These are phyloP conservation scores for Phytophthora brassicae DNA, from an alignment of 352 stramenopile species.

Conservation along the genomic window DNA sequence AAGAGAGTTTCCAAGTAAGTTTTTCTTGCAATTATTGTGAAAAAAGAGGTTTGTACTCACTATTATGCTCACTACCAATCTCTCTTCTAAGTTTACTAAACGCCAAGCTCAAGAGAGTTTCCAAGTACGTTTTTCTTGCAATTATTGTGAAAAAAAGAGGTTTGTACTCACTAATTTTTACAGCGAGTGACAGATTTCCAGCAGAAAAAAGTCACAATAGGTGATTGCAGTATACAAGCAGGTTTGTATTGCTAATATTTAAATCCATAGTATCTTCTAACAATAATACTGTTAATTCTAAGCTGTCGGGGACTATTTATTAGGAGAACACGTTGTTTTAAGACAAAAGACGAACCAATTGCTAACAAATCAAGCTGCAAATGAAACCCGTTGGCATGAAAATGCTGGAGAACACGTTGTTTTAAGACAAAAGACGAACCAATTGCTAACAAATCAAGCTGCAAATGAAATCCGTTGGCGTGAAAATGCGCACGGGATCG, in stretches of 20 bases:
- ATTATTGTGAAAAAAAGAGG: background rate
- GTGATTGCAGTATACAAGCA: constrained; percentile 39
- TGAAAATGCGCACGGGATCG: constrained; percentile 19
- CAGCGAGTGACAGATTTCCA: constrained; percentile 52
- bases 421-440: constrained; percentile 37
- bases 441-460: constrained; percentile 28
- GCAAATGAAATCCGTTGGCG: constrained; percentile 19
- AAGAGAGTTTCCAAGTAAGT: constrained; percentile 38
- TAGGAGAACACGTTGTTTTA: constrained; percentile 37
- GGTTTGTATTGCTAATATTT: constrained; percentile 13
- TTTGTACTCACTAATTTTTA: too few relatives aligned
- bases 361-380: constrained; percentile 19
- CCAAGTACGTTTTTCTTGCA: constrained; percentile 21
- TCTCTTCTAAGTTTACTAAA: constrained; percentile 48
- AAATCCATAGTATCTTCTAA: too few relatives aligned
- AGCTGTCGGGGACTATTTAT: constrained; percentile 45
- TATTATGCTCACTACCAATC: constrained; percentile 9
- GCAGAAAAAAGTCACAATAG: constrained; percentile 36
- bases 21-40: background rate
- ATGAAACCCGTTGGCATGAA: constrained; percentile 17
- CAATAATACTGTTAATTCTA: too few relatives aligned
- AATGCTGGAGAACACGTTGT: too few relatives aligned
- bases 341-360: constrained; percentile 39
- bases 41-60: too few relatives aligned
- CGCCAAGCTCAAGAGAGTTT: constrained; percentile 35